Percentiles rank a stretch among this genome's conserved stretches.
Conservation (phyloP, 176 grass and related monocot species). For the Zoysia pacifica region DNA sequence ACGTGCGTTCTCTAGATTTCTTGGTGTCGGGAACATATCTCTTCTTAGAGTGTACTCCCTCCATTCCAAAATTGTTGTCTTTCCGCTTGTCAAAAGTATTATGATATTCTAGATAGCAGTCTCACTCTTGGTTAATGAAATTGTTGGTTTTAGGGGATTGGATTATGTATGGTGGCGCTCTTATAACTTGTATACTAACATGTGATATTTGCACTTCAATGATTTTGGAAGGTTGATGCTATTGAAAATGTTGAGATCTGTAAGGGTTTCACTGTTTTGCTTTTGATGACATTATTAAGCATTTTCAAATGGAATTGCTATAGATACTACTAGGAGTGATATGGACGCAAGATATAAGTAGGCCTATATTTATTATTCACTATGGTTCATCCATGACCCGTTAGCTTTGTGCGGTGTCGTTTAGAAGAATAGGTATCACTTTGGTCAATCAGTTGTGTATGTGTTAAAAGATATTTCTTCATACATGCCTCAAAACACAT, state of each 20-base stretch:
- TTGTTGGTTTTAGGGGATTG: conserved; percentile 6
- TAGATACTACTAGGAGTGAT: neutral
- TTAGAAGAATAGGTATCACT: conserved; percentile 6
- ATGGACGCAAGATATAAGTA: neutral
- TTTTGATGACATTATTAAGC: conserved; percentile 10
- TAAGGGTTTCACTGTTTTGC: neutral
- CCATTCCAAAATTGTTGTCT: neutral
- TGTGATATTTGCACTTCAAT: neutral
- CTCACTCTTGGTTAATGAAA: neutral
- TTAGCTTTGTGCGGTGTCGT: neutral
- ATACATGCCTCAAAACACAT: neutral
- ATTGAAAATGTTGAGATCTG: no score
- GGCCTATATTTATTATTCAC: conserved; percentile 5
- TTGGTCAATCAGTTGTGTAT: neutral
- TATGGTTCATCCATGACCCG: neutral
- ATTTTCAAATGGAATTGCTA: conserved; percentile 19
- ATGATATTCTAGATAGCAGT: neutral
- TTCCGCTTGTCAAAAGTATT: conserved; percentile 12
- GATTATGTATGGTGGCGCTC: neutral
- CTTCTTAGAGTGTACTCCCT: neutral
- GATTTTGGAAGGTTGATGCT: neutral
- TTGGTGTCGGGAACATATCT: neutral
- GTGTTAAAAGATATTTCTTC: neutral
- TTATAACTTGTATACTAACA: neutral
- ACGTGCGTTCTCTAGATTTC: conserved; percentile 15